These are phyloP conservation scores for Lecanoromycetidae sp. DNA, from an alignment of 2,329 filamentous ascomycete species.

Conservation along the genomic window DNA sequence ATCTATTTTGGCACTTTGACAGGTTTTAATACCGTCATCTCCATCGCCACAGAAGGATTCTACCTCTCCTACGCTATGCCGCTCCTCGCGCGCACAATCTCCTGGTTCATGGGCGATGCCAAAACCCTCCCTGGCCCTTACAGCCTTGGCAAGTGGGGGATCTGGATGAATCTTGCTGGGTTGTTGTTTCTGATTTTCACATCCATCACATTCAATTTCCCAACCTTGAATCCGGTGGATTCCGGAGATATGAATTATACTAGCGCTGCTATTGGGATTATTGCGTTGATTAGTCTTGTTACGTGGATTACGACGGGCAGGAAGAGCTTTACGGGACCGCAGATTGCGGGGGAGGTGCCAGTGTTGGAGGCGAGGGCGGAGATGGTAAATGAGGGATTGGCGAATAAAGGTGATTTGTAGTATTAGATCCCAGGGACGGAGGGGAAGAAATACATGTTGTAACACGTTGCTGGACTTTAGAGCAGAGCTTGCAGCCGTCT, in stretches of 20 bases:
- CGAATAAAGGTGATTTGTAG: too few relatives aligned
- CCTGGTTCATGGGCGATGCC: conserved; percentile 30
- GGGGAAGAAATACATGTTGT: too few relatives aligned
- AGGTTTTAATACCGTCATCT: conserved; percentile 45
- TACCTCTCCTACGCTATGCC: conserved; percentile 49
- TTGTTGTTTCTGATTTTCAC: conserved; percentile 43
- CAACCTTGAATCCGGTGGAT: conserved; percentile 38
- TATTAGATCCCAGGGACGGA: too few relatives aligned
- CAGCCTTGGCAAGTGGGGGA: conserved; percentile 34
- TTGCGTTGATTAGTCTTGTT: conserved; percentile 38
- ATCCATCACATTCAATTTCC: conserved; percentile 46
- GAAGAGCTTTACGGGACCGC: conserved; percentile 40
- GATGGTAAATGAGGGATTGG: background rate
- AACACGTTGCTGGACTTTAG: too few relatives aligned
- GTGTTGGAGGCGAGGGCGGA: conserved; percentile 2
- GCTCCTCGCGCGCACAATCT: conserved; percentile 39
- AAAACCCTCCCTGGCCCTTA: conserved; percentile 34
- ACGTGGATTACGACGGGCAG: conserved; percentile 43
- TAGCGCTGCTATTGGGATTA: conserved; percentile 42
- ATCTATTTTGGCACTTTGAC: conserved; percentile 45
- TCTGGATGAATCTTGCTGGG: conserved; percentile 38
- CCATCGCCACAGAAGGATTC: conserved; percentile 46
- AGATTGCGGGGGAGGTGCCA: conserved; percentile 4
- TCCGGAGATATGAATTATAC: conserved; percentile 49
- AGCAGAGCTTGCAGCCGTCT: too few relatives aligned